Percentiles rank a stretch among this genome's conserved stretches.
Conservation (phyloP, 2,329 filamentous ascomycete genomes). For the Fusarium sp. region DNA sequence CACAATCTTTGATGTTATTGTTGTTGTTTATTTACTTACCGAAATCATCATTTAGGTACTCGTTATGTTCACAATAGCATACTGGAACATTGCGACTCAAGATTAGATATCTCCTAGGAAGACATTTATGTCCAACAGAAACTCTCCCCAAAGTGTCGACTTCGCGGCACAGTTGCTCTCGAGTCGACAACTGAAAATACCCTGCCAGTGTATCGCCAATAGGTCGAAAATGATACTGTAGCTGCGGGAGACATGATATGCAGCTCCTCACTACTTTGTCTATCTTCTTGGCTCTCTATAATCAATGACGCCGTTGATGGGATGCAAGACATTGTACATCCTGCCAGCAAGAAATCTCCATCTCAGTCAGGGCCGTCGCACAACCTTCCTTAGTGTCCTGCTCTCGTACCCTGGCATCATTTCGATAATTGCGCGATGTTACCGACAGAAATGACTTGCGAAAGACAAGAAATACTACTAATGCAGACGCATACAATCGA, state of each 20-base stretch:
- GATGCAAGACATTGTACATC: constrained; percentile 21
- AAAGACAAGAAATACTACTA: not conserved
- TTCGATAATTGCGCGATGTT: constrained; percentile 12
- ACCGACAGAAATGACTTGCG: not conserved
- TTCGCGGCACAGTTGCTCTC: constrained; percentile 1
- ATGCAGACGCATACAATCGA: not conserved
- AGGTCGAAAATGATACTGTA: constrained; percentile 9
- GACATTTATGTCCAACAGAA: not conserved
- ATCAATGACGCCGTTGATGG: not conserved
- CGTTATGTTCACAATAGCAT: constrained; percentile 7
- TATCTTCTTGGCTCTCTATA: constrained; percentile 8
- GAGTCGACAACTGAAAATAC: not conserved
- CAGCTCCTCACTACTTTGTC: constrained; percentile 13
- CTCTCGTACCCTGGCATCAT: constrained; percentile 1
- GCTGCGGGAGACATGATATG: constrained; percentile 15
- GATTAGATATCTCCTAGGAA: not conserved
- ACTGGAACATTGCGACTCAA: not conserved
- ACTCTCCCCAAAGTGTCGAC: not conserved
- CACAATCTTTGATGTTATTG: constrained; percentile 15
- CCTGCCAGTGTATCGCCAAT: constrained; percentile 18
- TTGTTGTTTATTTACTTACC: constrained; percentile 46
- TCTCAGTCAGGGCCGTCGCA: constrained; percentile 10
- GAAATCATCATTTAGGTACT: constrained; percentile 21
- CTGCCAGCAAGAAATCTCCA: constrained; percentile 3
- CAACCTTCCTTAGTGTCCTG: constrained; percentile 4